A percentile compares a stretch with the other conserved stretches of the same genome.
Evolutionary conservation across 169 alveolate species (phyloP).

Genomic region (Plasmodium fragile): DNA sequence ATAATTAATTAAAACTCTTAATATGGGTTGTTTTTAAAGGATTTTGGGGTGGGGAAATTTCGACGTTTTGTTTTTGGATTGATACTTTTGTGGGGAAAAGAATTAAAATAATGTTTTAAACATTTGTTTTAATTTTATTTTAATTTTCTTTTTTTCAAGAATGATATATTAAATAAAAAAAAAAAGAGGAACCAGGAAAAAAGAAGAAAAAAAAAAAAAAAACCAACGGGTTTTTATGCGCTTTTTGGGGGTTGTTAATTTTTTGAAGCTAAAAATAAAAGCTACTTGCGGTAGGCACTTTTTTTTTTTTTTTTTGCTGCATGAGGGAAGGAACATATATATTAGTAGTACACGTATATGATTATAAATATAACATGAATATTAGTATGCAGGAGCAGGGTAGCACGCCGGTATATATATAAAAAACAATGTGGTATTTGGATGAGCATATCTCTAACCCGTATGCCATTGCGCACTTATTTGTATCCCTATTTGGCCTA

Average conservation of each 20-base stretch:
- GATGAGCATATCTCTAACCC: background rate
- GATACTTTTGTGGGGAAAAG: background rate
- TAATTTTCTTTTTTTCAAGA: background rate
- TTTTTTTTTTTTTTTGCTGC: background rate
- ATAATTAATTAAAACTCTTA: background rate
- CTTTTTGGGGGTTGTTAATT: conserved; percentile 10
- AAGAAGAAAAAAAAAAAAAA: background rate
- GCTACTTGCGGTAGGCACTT: background rate
- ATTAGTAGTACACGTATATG: background rate
- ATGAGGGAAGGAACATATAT: no score
- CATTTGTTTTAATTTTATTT: background rate
- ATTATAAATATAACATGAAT: no score
- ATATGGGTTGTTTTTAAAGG: background rate
- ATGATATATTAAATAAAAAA: background rate
- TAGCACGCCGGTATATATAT: background rate
- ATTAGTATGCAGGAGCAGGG: background rate
- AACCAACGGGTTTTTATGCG: background rate
- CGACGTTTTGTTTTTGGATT: conserved; percentile 5
- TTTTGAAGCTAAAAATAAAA: background rate
- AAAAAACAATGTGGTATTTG: background rate
- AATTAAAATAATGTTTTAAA: no score
- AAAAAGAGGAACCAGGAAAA: background rate
- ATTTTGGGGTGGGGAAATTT: background rate
- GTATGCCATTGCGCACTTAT: background rate
- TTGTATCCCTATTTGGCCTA: background rate